phyloP scores from a whole-genome alignment of 2,329 filamentous ascomycete species.

The Fusarium xyrophilum region DNA sequence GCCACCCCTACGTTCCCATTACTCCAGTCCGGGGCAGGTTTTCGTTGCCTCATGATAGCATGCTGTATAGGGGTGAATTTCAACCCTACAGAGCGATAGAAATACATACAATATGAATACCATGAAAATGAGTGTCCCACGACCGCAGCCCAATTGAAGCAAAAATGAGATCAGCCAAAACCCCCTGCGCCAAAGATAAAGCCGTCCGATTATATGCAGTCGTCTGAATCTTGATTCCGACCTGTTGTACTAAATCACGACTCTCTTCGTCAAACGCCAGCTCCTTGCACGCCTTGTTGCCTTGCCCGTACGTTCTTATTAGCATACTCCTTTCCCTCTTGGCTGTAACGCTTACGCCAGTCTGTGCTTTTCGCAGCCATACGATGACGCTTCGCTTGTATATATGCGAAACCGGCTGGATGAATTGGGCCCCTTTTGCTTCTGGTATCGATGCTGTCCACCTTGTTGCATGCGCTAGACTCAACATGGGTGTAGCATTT shows the following conservation, averaged over 20 bases:
- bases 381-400: background rate
- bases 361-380: background rate
- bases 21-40: background rate
- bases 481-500: background rate
- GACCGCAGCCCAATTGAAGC: background rate
- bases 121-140: slow-evolving; percentile 5
- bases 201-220: slow-evolving; percentile 38
- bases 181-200: slow-evolving; percentile 40
- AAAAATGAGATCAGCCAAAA: slow-evolving; percentile 18
- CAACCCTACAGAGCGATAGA: slow-evolving; percentile 25
- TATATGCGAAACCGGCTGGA: background rate
- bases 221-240: slow-evolving; percentile 20
- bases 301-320: slow-evolving; percentile 8
- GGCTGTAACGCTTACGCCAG: background rate
- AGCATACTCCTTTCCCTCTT: slow-evolving; percentile 1
- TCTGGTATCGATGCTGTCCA: background rate
- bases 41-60: slow-evolving; percentile 14
- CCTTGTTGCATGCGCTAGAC: background rate
- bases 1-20: slow-evolving; percentile 10
- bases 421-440: background rate
- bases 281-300: slow-evolving; percentile 36
- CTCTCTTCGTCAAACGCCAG: slow-evolving; percentile 37
- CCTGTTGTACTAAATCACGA: slow-evolving; percentile 18
- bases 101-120: slow-evolving; percentile 29
- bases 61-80: slow-evolving; percentile 6